Evolutionary conservation across 2,329 filamentous ascomycete species (phyloP).

Genomic region (Pseudogymnoascus sp.): DNA sequence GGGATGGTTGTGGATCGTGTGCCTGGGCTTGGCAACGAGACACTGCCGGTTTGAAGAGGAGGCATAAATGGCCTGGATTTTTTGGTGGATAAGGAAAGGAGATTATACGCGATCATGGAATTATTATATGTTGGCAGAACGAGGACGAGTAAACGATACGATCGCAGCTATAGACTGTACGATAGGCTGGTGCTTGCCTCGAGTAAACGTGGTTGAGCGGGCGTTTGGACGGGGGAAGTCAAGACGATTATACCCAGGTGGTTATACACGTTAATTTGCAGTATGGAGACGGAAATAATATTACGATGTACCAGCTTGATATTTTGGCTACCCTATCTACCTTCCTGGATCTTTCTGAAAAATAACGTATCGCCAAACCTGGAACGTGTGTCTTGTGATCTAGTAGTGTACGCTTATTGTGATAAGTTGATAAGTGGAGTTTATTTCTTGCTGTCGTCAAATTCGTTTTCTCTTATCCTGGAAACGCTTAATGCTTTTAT

Average conservation of each 20-base stretch:
- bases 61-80: background rate
- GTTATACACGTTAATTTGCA: conserved; percentile 8
- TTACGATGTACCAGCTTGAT: conserved; percentile 10
- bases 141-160: conserved; percentile 7
- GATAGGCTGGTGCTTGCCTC: background rate
- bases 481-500: background rate
- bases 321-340: background rate
- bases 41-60: conserved; percentile 62
- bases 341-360: background rate
- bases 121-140: conserved; percentile 1
- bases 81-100: background rate
- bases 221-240: conserved; percentile 10
- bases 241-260: conserved; percentile 10
- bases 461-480: background rate
- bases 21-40: conserved; percentile 65
- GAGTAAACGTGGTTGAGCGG: background rate
- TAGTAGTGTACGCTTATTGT: background rate
- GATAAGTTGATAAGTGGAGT: background rate
- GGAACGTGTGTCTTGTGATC: background rate
- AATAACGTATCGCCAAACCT: background rate
- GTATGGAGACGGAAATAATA: conserved; percentile 8
- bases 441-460: background rate
- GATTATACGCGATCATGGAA: conserved; percentile 4
- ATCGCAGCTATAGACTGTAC: conserved; percentile 11
- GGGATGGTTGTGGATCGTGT: conserved; percentile 65